Conservation (phyloP, 2,329 filamentous ascomycete species). For the Botrytis paeoniae region DNA sequence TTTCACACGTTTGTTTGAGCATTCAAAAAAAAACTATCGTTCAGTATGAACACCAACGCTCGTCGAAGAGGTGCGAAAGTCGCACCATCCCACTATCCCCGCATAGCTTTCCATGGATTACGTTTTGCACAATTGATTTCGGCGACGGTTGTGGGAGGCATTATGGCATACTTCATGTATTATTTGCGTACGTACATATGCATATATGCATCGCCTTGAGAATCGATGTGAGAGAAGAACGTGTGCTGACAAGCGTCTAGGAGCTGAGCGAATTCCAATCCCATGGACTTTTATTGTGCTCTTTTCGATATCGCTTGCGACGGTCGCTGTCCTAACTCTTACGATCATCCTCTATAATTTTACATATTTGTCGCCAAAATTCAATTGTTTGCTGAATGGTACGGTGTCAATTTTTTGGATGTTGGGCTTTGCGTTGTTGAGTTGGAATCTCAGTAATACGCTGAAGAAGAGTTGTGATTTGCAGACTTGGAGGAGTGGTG, state of each 20-base stretch:
- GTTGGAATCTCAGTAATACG: slow-evolving; percentile 33
- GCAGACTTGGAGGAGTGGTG: slow-evolving; percentile 27
- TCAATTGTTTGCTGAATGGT: slow-evolving; percentile 33
- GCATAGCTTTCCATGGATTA: slow-evolving; percentile 33
- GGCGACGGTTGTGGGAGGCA: slow-evolving; percentile 30
- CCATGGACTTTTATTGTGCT: slow-evolving; percentile 37
- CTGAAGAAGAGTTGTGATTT: slow-evolving; percentile 30
- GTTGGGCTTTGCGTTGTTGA: slow-evolving; percentile 32
- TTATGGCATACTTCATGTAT: slow-evolving; percentile 36
- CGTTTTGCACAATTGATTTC: slow-evolving; percentile 30
- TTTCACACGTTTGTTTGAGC: neutral
- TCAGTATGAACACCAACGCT: slow-evolving; percentile 15
- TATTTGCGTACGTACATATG: slow-evolving; percentile 30
- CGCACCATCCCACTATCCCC: slow-evolving; percentile 34
- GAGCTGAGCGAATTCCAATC: slow-evolving; percentile 27
- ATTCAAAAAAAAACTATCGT: neutral
- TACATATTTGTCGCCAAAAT: slow-evolving; percentile 34
- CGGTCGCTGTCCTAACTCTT: slow-evolving; percentile 27
- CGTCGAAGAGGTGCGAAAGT: slow-evolving; percentile 20
- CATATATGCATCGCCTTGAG: neutral
- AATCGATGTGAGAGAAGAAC: neutral
- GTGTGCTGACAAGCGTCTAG: slow-evolving; percentile 19
- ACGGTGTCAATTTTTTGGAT: slow-evolving; percentile 30
- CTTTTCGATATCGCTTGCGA: slow-evolving; percentile 30
- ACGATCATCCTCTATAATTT: slow-evolving; percentile 36